Evolutionary conservation across 2,329 filamentous ascomycete genomes (phyloP).

Genomic region (Chaetoscypha palmicola): DNA sequence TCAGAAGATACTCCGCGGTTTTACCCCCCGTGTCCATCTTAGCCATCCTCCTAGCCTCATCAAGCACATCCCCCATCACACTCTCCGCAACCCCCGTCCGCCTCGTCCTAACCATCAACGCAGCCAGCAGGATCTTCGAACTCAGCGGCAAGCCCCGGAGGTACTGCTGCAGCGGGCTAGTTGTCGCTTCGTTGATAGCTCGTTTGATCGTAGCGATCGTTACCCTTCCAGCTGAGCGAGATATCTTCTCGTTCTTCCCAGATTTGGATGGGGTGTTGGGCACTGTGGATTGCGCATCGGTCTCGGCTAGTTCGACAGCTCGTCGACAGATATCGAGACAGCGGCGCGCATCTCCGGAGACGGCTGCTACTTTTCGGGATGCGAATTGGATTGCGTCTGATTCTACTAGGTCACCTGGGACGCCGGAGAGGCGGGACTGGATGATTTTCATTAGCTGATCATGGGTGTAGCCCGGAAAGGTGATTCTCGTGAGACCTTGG

Average conservation of each 20-base stretch:
- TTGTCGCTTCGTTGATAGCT: constrained; percentile 91
- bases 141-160: constrained; percentile 74
- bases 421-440: constrained; percentile 81
- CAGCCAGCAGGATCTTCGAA: constrained; percentile 79
- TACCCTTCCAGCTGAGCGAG: constrained; percentile 48
- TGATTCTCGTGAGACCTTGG: constrained; percentile 77
- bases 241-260: constrained; percentile 28
- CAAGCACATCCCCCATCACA: constrained; percentile 79
- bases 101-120: constrained; percentile 69
- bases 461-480: constrained; percentile 94
- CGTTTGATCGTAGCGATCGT: constrained; percentile 91
- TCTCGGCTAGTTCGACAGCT: constrained; percentile 90
- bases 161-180: constrained; percentile 84
- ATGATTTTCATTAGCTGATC: constrained; percentile 97
- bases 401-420: constrained; percentile 84
- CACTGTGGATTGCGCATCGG: constrained; percentile 43
- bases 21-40: constrained; percentile 51
- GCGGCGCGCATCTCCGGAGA: constrained; percentile 86
- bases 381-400: constrained; percentile 93
- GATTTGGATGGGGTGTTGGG: constrained; percentile 58
- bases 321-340: constrained; percentile 92
- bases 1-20: constrained; percentile 52
- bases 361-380: constrained; percentile 90
- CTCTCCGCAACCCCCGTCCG: constrained; percentile 83
- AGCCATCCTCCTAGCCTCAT: constrained; percentile 70